Evolutionary conservation across 805 yeast species (phyloP).

Genomic region (Candida gorgasii): DNA sequence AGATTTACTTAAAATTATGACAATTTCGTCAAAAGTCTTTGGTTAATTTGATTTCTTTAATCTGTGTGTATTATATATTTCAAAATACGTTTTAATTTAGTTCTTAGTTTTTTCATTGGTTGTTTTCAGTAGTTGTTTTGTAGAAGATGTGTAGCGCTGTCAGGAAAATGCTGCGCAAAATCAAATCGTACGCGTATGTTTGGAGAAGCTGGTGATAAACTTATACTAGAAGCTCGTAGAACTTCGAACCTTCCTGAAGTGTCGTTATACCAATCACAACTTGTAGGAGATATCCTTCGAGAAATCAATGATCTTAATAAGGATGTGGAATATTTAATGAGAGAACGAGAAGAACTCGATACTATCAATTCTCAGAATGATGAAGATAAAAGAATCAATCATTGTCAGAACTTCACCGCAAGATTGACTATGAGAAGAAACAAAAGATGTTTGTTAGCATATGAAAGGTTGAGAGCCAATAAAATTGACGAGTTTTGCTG

Average conservation of each 20-base stretch:
- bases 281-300: conserved; percentile 65
- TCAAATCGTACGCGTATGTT: conserved; percentile 74
- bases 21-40: no score
- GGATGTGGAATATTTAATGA: conserved; percentile 52
- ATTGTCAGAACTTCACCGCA: conserved; percentile 68
- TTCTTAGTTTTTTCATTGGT: background rate
- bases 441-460: conserved; percentile 86
- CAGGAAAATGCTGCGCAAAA: no score
- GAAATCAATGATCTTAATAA: conserved; percentile 68
- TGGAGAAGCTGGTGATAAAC: conserved; percentile 83
- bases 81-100: no score
- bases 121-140: no score
- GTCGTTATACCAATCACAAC: conserved; percentile 72
- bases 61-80: no score
- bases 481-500: conserved; percentile 69
- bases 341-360: conserved; percentile 19
- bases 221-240: conserved; percentile 84
- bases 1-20: no score
- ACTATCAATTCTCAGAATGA: conserved; percentile 16
- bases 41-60: no score
- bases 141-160: no score
- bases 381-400: conserved; percentile 48
- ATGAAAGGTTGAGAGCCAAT: conserved; percentile 70
- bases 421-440: conserved; percentile 81
- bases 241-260: conserved; percentile 61